phyloP scores from a whole-genome alignment of 768 basidiomycete species.

The Mrakia blollopis region DNA sequence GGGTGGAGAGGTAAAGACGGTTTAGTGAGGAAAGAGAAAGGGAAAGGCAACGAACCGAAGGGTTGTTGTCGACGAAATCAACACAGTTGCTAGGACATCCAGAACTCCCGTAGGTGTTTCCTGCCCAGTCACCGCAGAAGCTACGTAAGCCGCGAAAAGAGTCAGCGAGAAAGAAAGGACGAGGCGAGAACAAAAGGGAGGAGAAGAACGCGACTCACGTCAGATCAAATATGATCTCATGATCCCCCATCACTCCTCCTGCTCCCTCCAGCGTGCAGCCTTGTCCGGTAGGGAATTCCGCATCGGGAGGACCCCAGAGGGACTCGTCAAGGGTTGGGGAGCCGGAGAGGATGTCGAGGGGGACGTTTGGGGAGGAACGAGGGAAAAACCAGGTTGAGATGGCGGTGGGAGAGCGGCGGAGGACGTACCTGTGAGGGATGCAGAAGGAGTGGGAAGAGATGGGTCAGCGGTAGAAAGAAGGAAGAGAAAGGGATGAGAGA shows the following conservation, averaged over 20 bases:
- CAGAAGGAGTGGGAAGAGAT: no score
- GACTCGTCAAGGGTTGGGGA: conserved; percentile 58
- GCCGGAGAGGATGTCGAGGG: conserved; percentile 66
- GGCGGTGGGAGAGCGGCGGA: conserved; percentile 70
- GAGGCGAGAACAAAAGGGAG: conserved; percentile 53
- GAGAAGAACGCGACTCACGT: conserved; percentile 38
- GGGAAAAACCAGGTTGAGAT: conserved; percentile 71
- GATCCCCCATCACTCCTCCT: conserved; percentile 12
- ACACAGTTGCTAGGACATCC: conserved; percentile 81
- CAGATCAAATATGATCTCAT: conserved; percentile 18
- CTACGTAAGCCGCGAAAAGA: conserved; percentile 44
- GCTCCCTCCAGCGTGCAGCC: conserved; percentile 31
- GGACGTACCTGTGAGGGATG: conserved; percentile 54
- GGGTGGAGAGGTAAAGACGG: no score
- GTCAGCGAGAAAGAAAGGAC: conserved; percentile 8
- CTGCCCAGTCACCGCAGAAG: conserved; percentile 83
- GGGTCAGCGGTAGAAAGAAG: no score
- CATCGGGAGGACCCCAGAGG: conserved; percentile 70
- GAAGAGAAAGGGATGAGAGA: no score
- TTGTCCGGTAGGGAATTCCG: conserved; percentile 64
- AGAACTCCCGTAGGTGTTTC: conserved; percentile 55
- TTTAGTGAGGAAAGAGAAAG: no score
- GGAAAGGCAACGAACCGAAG: conserved; percentile 39
- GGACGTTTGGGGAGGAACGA: conserved; percentile 57
- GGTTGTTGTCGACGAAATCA: conserved; percentile 66